A percentile compares a stretch with the other conserved stretches of the same genome.
phyloP scores from a whole-genome alignment of 2,329 filamentous ascomycete species.

The Verticillium albo-atrum region DNA sequence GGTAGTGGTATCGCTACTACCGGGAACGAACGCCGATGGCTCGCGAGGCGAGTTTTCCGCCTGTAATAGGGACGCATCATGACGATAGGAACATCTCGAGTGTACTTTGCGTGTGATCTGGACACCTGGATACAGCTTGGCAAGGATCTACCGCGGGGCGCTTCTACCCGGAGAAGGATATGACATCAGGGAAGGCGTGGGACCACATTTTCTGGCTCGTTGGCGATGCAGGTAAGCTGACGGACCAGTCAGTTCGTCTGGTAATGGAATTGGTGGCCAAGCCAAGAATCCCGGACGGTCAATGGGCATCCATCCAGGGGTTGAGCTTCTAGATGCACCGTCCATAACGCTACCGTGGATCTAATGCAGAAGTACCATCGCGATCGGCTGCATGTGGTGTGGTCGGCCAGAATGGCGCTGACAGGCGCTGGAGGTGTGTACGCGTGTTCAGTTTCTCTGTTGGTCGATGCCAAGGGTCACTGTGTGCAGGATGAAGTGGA shows the following conservation, averaged over 20 bases:
- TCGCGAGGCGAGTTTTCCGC: too few relatives aligned
- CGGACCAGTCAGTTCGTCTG: neutral
- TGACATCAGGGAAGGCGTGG: neutral
- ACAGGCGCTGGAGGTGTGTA: neutral
- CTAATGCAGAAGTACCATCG: neutral
- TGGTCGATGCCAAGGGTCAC: neutral
- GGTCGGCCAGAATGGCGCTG: neutral
- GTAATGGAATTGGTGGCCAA: too few relatives aligned
- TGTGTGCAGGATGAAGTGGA: too few relatives aligned
- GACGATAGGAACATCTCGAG: neutral
- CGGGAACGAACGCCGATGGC: too few relatives aligned
- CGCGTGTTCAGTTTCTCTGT: neutral
- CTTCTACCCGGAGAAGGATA: neutral
- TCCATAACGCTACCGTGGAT: slow-evolving; percentile 2
- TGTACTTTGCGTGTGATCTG: neutral
- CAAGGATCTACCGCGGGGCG: neutral
- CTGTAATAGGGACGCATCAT: too few relatives aligned
- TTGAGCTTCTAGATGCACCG: neutral
- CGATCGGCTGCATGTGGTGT: neutral
- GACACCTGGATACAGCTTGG: neutral
- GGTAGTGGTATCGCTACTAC: too few relatives aligned
- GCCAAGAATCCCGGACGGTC: neutral
- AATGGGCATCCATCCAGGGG: neutral
- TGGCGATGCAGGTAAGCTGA: neutral
- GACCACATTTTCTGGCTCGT: neutral